Percentiles rank a stretch among this genome's conserved stretches.
These are phyloP conservation scores for Euphorbia corollata DNA, from an alignment of 441 rosid species.

Conservation along the genomic window DNA sequence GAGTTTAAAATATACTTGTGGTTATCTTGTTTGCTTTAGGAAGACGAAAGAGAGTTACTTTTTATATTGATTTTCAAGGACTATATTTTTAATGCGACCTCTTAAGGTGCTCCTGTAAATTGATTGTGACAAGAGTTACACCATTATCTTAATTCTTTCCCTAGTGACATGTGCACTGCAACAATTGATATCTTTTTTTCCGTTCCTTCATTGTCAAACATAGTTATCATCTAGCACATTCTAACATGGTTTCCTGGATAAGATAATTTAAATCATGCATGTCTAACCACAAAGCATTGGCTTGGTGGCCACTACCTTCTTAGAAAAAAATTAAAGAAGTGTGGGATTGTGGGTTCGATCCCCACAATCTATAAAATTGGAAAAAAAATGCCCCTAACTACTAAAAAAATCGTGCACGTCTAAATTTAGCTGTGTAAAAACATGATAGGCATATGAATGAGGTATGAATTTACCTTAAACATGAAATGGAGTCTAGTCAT, in stretches of 20 bases:
- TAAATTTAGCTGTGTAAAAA: too few relatives aligned
- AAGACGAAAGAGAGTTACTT: too few relatives aligned
- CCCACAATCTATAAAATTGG: too few relatives aligned
- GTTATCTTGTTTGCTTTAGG: neutral
- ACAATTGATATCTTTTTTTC: neutral
- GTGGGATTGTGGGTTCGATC: too few relatives aligned
- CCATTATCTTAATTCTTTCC: neutral
- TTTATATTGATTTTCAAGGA: too few relatives aligned
- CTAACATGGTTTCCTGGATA: neutral
- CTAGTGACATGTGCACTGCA: neutral
- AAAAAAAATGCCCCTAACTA: too few relatives aligned
- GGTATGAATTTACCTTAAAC: neutral
- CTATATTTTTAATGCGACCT: too few relatives aligned
- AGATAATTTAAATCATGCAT: neutral
- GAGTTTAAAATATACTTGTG: neutral
- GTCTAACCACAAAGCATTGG: too few relatives aligned
- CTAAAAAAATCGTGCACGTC: too few relatives aligned
- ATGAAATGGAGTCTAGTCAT: conserved; percentile 1
- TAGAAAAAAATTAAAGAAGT: too few relatives aligned
- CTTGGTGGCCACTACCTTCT: too few relatives aligned
- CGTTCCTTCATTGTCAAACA: neutral
- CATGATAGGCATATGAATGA: neutral
- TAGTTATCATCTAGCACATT: neutral
- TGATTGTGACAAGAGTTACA: neutral
- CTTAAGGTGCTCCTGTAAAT: too few relatives aligned